Percentiles rank a stretch among this genome's conserved stretches.
Conservation (phyloP, 2,329 filamentous ascomycete species). For the Tolypocladium amazonense region DNA sequence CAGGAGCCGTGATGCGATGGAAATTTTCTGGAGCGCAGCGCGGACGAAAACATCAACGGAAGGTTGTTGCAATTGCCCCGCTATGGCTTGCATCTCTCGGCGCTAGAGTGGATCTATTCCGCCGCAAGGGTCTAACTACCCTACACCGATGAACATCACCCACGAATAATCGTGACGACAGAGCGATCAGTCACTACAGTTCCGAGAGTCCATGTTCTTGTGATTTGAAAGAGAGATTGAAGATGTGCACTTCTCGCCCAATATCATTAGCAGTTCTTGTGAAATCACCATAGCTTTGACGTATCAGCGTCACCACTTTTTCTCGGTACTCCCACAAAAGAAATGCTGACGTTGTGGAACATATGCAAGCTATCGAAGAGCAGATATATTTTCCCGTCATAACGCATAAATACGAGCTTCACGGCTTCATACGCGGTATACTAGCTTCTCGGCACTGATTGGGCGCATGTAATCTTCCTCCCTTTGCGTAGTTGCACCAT, state of each 20-base stretch:
- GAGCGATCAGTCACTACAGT: too few species aligned
- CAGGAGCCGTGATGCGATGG: neutral
- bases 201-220: neutral
- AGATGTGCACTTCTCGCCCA: too few species aligned
- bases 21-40: neutral
- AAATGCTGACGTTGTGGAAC: neutral
- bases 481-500: constrained; percentile 10
- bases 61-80: neutral
- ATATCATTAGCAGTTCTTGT: too few species aligned
- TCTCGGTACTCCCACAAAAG: too few species aligned
- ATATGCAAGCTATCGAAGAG: neutral
- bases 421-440: constrained; percentile 10
- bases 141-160: neutral
- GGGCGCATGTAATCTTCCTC: constrained; percentile 20
- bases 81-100: neutral
- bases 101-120: neutral
- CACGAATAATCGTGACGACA: too few species aligned
- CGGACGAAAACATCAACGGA: neutral
- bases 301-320: too few species aligned
- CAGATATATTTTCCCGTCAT: too few species aligned
- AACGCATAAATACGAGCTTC: neutral
- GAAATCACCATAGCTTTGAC: too few species aligned
- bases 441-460: constrained; percentile 29
- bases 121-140: neutral
- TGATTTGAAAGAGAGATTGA: neutral